Percentiles rank a stretch among this genome's conserved stretches.
phyloP scores from a whole-genome alignment of 805 yeast genomes.

The Cyberlindnera mrakii region DNA sequence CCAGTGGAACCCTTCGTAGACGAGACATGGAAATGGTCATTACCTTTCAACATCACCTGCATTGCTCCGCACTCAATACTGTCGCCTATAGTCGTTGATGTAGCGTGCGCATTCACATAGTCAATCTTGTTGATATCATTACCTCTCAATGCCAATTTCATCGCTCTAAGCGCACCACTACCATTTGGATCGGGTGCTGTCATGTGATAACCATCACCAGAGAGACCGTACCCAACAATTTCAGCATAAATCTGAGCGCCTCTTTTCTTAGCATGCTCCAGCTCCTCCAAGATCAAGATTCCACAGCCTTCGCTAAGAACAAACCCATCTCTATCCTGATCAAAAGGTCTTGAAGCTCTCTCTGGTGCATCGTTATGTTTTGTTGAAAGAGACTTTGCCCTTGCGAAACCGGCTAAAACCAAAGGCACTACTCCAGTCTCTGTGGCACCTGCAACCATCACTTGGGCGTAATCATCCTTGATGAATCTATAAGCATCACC shows the following conservation, averaged over 20 bases:
- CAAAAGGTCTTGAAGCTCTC: constrained; percentile 84
- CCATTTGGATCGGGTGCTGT: constrained; percentile 87
- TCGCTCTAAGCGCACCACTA: constrained; percentile 77
- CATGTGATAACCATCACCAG: constrained; percentile 89
- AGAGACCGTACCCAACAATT: constrained; percentile 79
- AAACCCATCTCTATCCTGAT: constrained; percentile 71
- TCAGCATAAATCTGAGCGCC: constrained; percentile 74
- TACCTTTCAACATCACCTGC: constrained; percentile 38
- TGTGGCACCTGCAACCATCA: constrained; percentile 91
- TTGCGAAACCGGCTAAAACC: constrained; percentile 83
- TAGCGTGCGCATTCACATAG: constrained; percentile 95
- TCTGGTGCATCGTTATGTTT: constrained; percentile 54
- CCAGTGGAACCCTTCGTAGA: constrained; percentile 93
- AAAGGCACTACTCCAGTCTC: constrained; percentile 85
- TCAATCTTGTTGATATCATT: constrained; percentile 46
- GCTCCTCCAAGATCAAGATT: constrained; percentile 64
- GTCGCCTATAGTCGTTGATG: constrained; percentile 88
- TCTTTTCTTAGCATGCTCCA: constrained; percentile 66
- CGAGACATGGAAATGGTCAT: constrained; percentile 44
- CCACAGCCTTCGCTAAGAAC: constrained; percentile 95
- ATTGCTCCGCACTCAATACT: constrained; percentile 81
- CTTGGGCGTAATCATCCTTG: constrained; percentile 71
- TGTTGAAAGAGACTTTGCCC: constrained; percentile 77
- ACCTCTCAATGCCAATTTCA: constrained; percentile 63
- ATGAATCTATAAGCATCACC: constrained; percentile 90